Percentiles rank a stretch among this genome's conserved stretches.
Evolutionary conservation across 257 asterid genomes (phyloP).

Genomic region (Orobanche coerulescens): DNA sequence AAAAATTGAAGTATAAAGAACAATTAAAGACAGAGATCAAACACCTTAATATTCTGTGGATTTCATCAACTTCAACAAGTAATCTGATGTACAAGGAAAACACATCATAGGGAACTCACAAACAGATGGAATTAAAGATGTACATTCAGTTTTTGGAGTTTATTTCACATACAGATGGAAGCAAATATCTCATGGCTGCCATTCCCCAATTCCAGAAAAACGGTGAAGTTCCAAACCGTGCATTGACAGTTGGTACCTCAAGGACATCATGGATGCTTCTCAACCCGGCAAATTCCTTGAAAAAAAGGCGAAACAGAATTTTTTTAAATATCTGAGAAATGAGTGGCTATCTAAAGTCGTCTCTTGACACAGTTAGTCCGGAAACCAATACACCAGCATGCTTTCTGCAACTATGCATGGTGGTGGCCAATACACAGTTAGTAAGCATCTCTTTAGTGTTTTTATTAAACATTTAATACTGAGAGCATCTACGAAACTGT

Average conservation of each 20-base stretch:
- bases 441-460: not conserved
- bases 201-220: constrained; percentile 99
- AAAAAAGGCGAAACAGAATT: not conserved
- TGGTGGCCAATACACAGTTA: not conserved
- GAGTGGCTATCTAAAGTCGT: not conserved
- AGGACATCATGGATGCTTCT: constrained; percentile 72
- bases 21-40: no score
- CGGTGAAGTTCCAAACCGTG: constrained; percentile 94
- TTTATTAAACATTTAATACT: not conserved
- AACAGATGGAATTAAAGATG: constrained; percentile 33
- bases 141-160: constrained; percentile 8
- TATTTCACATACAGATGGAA: constrained; percentile 59
- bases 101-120: constrained; percentile 28
- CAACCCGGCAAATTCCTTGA: constrained; percentile 89
- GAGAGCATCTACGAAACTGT: not conserved
- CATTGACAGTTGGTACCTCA: constrained; percentile 86
- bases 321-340: not conserved
- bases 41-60: not conserved
- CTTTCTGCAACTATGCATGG: not conserved
- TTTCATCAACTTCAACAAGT: not conserved
- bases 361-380: not conserved
- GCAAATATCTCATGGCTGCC: constrained; percentile 67
- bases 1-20: not conserved
- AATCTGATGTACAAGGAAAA: not conserved
- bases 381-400: not conserved